phyloP scores from a whole-genome alignment of 2,329 filamentous ascomycete genomes.

The Venturia pyrina region DNA sequence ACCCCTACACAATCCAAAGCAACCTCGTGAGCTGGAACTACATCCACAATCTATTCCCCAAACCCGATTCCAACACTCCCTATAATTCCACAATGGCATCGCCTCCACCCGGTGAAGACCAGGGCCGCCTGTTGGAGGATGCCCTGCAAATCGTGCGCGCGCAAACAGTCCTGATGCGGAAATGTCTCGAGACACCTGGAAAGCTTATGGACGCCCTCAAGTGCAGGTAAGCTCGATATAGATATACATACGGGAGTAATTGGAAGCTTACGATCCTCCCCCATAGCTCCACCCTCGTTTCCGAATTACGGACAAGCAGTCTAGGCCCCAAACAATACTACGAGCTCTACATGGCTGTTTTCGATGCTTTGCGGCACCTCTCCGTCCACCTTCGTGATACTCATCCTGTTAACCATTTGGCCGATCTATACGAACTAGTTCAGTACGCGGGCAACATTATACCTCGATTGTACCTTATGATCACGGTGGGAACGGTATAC shows the following conservation, averaged over 20 bases:
- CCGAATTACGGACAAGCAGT: constrained; percentile 94
- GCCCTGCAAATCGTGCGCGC: constrained; percentile 92
- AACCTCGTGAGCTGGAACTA: not conserved
- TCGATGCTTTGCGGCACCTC: constrained; percentile 92
- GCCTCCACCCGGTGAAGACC: constrained; percentile 42
- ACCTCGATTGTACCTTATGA: constrained; percentile 94
- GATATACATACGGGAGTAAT: not conserved
- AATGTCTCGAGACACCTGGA: constrained; percentile 90
- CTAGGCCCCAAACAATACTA: constrained; percentile 99
- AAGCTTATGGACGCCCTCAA: constrained; percentile 99
- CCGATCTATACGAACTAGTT: constrained; percentile 93
- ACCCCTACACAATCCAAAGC: not conserved
- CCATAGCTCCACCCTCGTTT: constrained; percentile 84
- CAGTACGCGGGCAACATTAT: constrained; percentile 98
- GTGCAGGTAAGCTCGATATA: constrained; percentile 65
- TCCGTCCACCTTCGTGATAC: constrained; percentile 95
- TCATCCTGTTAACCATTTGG: constrained; percentile 94
- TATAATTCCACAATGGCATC: constrained; percentile 21
- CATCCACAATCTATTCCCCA: not conserved
- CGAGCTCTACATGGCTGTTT: constrained; percentile 98
- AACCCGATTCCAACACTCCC: not conserved
- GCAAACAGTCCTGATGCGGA: constrained; percentile 94
- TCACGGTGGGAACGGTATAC: constrained; percentile 97
- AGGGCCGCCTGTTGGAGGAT: constrained; percentile 92
- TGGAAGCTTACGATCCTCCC: not conserved